Evolutionary conservation across 2,329 filamentous ascomycete genomes (phyloP), one percentile per base, ranked within the genome.

Genomic region (Microsporum canis): DNA sequence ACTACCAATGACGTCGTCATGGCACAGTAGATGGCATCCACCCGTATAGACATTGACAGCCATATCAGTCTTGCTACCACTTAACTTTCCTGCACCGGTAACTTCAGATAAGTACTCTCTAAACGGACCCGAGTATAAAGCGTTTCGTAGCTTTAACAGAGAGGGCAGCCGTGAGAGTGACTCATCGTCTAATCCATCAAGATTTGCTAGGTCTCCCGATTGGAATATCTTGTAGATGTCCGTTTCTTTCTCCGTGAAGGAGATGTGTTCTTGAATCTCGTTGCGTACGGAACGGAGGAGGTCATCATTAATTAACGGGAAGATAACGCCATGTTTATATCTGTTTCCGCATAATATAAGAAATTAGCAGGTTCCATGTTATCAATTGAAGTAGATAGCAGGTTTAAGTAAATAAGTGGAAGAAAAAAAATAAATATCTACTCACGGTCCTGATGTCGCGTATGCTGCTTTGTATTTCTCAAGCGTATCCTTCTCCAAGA

Each of bases 221-320:
- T 99, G 94, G 81, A 96, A 91, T 71, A 99, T 97, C 77, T 95
- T 96, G 83, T 99, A 99, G 69, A 99, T 99, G 74, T 99, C 94
- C 56, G 94, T 99, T 76, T 99, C 94, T 75, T 99, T 99, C 68
- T 91, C 91, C 10, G 94, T 96, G 78, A 99, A 99, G 67, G 89
- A 86, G 67, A 99, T 88, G 71, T 96, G 91, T 67, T 88, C 82
- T 74, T 87, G 87, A 74, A 97, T 92, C 77, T 99, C 94, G 70
- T 82, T 78, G 71, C 94, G 91, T 63, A 99, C 94, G 60, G 84
- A 81, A 69, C 91, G 91, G 55, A 99, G 84, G 17, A 99, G 85
- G 56, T 79, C 75, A 68, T 92, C 87, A 75, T 94, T 80, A 72
- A 97, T 87, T 49, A 99, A 79, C 60, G 83, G 79, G 67, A 85